Evolutionary conservation across 495 filamentous ascomycete genomes (phyloP), one percentile per base, ranked within the genome.

Genomic region (Neurospora hispaniola): DNA sequence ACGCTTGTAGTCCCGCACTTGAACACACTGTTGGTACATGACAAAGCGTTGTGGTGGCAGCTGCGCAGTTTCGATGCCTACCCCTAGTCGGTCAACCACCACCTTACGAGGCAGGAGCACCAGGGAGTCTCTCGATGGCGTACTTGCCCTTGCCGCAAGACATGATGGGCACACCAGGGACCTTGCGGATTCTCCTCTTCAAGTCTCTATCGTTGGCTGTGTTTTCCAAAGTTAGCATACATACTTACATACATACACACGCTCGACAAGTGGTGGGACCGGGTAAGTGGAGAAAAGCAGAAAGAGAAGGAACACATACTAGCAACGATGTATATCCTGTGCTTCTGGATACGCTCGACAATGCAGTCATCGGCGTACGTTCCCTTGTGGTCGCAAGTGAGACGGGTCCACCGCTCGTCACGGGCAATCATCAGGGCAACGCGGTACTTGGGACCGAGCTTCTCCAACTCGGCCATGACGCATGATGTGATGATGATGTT

Each of bases 331-430:
- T 97, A 97, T 43, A 96, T 90, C 76, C 90, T 88, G 76, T 91
- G 89, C 75, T 89, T 85, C 78, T 88, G 88, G 31, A 96, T 89
- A 35, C 94, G 85, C 79, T 98, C 95, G 16, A 98, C 94, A 10
- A 98, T 87, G 78, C 94, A 98, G 75, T 98, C 94, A 86, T 97
- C 94, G n/a, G 94, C 94, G 85, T 97, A 97, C 3, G 90, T 90
- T 12, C 94, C 94, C 81, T 92, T 91, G 81, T 98, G 95, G 77
- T 93, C 91, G 79, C 95, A 98, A 75, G 89, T 86, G 42, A 97
- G 78, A 69, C 94, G 83, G 78, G 94, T 90, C 84, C 93, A 98
- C 71, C 96, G 82, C 77, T 96, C 93, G 78, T 99, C 96, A 72
- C 94, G 88, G n/a, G 96, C 96, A 74, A 80, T 80, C 73, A 93